Conservation (phyloP, 345 rosid genomes). For the Salix brachista region DNA sequence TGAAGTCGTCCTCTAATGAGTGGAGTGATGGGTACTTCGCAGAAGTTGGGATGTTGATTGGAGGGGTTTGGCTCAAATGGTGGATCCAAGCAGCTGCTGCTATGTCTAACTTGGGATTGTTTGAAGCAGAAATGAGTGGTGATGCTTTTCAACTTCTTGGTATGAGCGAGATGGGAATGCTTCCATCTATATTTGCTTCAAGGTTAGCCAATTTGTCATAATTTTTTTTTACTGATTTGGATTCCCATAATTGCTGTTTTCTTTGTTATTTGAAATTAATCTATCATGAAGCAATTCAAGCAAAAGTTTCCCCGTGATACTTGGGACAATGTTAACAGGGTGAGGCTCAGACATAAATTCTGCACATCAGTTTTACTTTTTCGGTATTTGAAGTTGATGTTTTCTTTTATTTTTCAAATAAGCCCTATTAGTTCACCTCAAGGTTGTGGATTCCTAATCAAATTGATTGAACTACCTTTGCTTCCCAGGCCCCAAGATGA, state of each 20-base stretch:
- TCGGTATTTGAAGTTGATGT: not conserved
- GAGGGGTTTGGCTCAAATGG: conserved; percentile 82
- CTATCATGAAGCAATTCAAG: not conserved
- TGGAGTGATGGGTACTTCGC: conserved; percentile 97
- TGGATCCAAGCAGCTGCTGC: conserved; percentile 98
- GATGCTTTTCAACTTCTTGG: conserved; percentile 94
- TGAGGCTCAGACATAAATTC: not conserved
- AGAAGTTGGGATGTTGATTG: conserved; percentile 82
- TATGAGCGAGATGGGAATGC: conserved; percentile 92
- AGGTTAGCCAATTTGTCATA: conserved; percentile 37
- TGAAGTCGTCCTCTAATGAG: conserved; percentile 43
- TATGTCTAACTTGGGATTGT: conserved; percentile 86
- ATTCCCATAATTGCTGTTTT: not conserved
- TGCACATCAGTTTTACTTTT: not conserved
- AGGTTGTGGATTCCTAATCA: not conserved
- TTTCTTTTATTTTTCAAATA: not conserved
- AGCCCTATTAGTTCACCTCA: not conserved
- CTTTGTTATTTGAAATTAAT: not conserved
- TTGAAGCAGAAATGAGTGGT: conserved; percentile 95
- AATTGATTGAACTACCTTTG: not conserved
- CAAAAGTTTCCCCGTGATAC: not conserved
- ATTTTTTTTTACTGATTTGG: not conserved
- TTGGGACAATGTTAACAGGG: not conserved
- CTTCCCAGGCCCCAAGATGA: not conserved
- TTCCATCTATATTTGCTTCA: conserved; percentile 64